Evolutionary conservation across 23 red algal genomes (phyloP).

Genomic region (Gracilariopsis chorda): DNA sequence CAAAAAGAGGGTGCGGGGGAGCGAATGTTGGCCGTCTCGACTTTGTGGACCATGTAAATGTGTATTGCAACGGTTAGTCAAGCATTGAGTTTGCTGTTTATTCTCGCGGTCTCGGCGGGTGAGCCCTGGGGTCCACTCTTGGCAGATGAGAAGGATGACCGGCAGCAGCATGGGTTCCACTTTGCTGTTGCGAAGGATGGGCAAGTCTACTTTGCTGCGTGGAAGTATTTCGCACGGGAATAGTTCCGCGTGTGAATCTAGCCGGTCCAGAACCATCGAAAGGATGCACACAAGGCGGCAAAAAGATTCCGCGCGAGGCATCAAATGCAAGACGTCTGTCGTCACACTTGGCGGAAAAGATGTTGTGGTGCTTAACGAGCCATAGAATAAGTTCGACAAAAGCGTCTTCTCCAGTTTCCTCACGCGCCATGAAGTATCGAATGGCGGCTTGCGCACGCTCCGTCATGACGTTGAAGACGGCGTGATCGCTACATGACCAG

Average conservation of each 20-base stretch:
- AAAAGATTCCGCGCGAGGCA: conserved; percentile 52
- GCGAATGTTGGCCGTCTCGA: too few relatives aligned
- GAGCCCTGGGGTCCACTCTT: too few relatives aligned
- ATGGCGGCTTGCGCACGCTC: conserved; percentile 58
- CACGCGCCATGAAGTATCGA: conserved; percentile 42
- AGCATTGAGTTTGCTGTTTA: too few relatives aligned
- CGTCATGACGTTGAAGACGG: conserved; percentile 59
- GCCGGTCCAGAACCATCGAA: conserved; percentile 25
- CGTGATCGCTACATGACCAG: conserved; percentile 36
- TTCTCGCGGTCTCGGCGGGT: too few relatives aligned
- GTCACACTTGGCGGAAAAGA: conserved; percentile 39
- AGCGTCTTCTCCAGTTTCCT: conserved; percentile 41
- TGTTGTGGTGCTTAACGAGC: conserved; percentile 39
- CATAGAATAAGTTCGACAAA: conserved; percentile 35
- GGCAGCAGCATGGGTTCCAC: neutral
- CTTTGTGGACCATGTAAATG: too few relatives aligned
- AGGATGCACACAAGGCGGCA: conserved; percentile 54
- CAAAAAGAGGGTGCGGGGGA: too few relatives aligned
- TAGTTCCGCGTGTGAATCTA: conserved; percentile 48
- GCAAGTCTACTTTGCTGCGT: conserved; percentile 1
- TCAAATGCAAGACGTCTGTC: conserved; percentile 54
- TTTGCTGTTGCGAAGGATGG: neutral
- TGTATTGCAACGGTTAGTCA: too few relatives aligned
- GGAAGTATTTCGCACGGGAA: conserved; percentile 10
- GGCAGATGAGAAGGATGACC: neutral